Percentiles rank a stretch among this genome's conserved stretches.
These are phyloP conservation scores for Saussurea involucrata DNA, from an alignment of 129 eudicot genomes.

Conservation along the genomic window DNA sequence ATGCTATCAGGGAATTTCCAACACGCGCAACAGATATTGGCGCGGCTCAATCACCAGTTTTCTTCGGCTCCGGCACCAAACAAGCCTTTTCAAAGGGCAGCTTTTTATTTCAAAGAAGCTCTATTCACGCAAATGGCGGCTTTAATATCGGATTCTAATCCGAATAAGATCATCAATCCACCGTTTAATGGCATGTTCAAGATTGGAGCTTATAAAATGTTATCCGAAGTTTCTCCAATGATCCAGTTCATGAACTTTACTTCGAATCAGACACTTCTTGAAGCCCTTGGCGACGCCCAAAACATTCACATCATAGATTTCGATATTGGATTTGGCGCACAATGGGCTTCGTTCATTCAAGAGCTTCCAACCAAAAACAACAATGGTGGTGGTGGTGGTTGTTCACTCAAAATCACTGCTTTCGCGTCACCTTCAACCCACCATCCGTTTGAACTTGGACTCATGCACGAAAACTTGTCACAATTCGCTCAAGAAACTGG, in stretches of 20 bases:
- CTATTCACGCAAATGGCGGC: slow-evolving; percentile 29
- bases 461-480: slow-evolving; percentile 53
- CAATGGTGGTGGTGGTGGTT: slow-evolving; percentile 19
- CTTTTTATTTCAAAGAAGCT: slow-evolving; percentile 59
- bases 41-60: slow-evolving; percentile 95
- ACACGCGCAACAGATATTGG: slow-evolving; percentile 93
- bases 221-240: slow-evolving; percentile 64
- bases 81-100: slow-evolving; percentile 61
- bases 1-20: slow-evolving; percentile 58
- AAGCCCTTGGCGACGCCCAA: slow-evolving; percentile 50
- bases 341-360: slow-evolving; percentile 73
- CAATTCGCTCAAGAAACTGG: slow-evolving; percentile 57
- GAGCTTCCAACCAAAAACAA: slow-evolving; percentile 48
- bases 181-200: slow-evolving; percentile 55
- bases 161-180: slow-evolving; percentile 13
- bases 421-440: slow-evolving; percentile 72
- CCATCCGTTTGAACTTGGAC: slow-evolving; percentile 54
- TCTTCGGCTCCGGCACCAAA: slow-evolving; percentile 31
- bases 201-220: slow-evolving; percentile 62
- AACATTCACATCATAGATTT: slow-evolving; percentile 64
- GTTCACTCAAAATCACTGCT: slow-evolving; percentile 58
- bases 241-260: slow-evolving; percentile 62
- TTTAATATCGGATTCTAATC: slow-evolving; percentile 5
- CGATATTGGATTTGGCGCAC: slow-evolving; percentile 76
- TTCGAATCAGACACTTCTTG: slow-evolving; percentile 60